Evolutionary conservation across 2,329 filamentous ascomycete species (phyloP), one percentile per base, ranked within the genome.

Genomic region (Tolypocladium album): DNA sequence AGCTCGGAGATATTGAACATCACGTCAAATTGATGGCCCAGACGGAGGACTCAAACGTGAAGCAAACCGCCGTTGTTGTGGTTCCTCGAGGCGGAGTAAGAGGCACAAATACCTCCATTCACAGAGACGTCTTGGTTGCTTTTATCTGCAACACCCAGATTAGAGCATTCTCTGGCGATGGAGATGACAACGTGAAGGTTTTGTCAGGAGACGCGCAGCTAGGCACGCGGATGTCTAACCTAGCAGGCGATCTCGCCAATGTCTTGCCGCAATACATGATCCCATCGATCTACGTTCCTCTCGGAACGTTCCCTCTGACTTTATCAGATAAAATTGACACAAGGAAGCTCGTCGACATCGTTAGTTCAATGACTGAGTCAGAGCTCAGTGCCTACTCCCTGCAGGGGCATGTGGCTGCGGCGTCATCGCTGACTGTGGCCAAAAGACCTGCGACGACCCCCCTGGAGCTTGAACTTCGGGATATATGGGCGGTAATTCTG

Each of bases 1-100:
- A 68, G 59, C 61, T 64, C 0, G 65, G 57, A 20, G 66, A 68
- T 24, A 56, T 68, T 27, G 62, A 65, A 52, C 55, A 61, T 24
- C 60, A 63, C 9, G 53, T 56, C 20, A 56, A 42, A 27, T 13
- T 27, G 9, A 56, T 56, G 53, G 36, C 53, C n/a, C 24, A 36
- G 5, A 22, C 39, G 22, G 34, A 27, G 22, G 17, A 39, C n/a
- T 56, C 53, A 2, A 56, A 17, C 5, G 34, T 40, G 40, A 40
- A 20, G 36, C 53, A 56, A 24, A 56, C 53, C 1, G 53, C 53
- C 12, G 53, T 56, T 9, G 53, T 56, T 27, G 36, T 56, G n/a
- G 53, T 56, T 9, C 53, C 53, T 9, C 31, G 39, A 20, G 53
- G 53, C 11, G 53, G 53, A 27, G 12, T 22, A 20, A 24, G n/a